Evolutionary conservation across 352 stramenopile species (phyloP).

Genomic region (Globisporangium viniferum): DNA sequence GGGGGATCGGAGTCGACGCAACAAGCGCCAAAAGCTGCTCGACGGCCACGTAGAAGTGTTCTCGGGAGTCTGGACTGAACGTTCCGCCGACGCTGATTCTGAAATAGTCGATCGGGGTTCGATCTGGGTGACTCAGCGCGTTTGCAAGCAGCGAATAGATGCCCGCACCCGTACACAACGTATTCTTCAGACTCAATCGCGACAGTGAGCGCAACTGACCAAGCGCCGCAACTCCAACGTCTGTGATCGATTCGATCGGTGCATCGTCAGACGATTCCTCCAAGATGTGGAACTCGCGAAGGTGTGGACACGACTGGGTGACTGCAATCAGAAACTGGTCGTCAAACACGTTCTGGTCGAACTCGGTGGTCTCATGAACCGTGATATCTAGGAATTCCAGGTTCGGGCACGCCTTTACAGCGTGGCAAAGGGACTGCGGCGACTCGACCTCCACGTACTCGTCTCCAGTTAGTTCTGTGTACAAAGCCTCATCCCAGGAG

Average conservation of each 20-base stretch:
- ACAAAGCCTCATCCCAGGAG: neutral
- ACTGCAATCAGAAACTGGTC: conserved; percentile 28
- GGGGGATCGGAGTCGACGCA: neutral
- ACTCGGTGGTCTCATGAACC: neutral
- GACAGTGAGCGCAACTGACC: neutral
- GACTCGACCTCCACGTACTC: neutral
- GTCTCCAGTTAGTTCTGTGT: neutral
- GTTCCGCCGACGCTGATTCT: neutral
- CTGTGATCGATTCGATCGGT: neutral
- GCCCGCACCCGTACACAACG: neutral
- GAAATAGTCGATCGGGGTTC: neutral
- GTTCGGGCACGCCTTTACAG: neutral
- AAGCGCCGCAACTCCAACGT: neutral
- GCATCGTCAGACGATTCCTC: neutral
- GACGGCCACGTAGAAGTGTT: neutral
- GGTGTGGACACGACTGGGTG: conserved; percentile 7
- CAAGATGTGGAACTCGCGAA: neutral
- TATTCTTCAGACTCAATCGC: neutral
- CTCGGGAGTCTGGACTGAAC: neutral
- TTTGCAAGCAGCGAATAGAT: neutral
- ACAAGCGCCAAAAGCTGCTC: neutral
- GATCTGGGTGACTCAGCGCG: neutral
- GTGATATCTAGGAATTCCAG: neutral
- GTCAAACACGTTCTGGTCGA: conserved; percentile 33
- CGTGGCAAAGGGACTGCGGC: neutral